Evolutionary conservation across 441 rosid species (phyloP).

Genomic region (Metrosideros polymorpha): DNA sequence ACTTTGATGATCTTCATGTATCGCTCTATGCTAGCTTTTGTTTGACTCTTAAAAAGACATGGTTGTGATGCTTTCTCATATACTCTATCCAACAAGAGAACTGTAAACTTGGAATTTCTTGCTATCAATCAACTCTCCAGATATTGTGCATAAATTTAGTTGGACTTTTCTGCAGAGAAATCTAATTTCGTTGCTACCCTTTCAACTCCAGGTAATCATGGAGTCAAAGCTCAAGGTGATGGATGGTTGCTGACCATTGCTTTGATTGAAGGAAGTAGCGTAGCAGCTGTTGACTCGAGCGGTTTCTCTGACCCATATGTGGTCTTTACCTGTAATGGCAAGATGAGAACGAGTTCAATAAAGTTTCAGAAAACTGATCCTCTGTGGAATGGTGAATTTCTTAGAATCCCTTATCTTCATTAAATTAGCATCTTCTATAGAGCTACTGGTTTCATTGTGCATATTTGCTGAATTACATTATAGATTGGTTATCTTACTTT

Average conservation of each 20-base stretch:
- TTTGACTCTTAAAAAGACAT: background rate
- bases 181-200: background rate
- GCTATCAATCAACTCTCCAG: background rate
- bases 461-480: background rate
- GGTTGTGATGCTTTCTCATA: background rate
- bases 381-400: constrained; percentile 78
- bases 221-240: constrained; percentile 92
- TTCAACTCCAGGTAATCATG: constrained; percentile 61
- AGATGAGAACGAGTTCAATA: constrained; percentile 84
- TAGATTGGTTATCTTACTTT: background rate
- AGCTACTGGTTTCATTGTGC: background rate
- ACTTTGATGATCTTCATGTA: background rate
- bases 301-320: constrained; percentile 93
- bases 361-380: constrained; percentile 88
- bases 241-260: constrained; percentile 98
- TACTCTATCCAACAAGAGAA: background rate
- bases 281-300: constrained; percentile 91
- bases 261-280: constrained; percentile 72
- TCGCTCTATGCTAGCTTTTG: background rate
- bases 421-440: background rate
- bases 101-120: background rate
- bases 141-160: background rate
- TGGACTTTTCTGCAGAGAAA: background rate
- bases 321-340: constrained; percentile 85
- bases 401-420: background rate